Conservation (phyloP, 208 protist species). For the Balamuthia mandrillaris region DNA sequence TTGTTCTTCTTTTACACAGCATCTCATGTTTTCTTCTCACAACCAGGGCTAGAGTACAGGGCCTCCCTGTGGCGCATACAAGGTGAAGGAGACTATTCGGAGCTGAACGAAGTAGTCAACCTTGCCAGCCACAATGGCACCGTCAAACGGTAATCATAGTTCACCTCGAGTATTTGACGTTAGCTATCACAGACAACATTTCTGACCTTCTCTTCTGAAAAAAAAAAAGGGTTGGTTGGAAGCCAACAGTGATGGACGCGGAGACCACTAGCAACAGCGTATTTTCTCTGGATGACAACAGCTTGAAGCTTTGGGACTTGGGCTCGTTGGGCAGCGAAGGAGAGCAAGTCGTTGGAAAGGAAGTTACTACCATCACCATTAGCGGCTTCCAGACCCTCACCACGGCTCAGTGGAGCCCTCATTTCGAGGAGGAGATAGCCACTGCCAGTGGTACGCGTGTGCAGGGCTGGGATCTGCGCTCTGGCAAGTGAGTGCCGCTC, state of each 20-base stretch:
- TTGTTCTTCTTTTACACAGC: background rate
- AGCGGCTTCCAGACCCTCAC: background rate
- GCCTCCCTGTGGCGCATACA: background rate
- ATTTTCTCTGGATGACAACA: background rate
- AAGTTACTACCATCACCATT: too few relatives aligned
- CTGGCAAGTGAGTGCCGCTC: background rate
- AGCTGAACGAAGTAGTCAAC: background rate
- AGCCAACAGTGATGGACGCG: background rate
- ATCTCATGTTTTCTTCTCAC: background rate
- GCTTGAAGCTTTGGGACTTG: slow-evolving; percentile 1
- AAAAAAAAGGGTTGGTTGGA: background rate
- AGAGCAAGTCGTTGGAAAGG: too few relatives aligned
- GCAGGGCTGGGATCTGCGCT: background rate
- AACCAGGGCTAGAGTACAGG: background rate
- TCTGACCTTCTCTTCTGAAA: background rate
- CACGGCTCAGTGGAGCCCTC: background rate
- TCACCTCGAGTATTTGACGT: background rate
- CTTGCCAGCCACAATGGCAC: background rate
- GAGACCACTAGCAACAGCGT: background rate
- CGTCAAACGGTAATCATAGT: background rate
- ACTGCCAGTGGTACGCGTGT: background rate
- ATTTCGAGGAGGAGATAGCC: background rate
- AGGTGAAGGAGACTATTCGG: background rate
- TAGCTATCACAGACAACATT: background rate
- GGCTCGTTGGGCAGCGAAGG: background rate